These are phyloP conservation scores for Neurospora sp. DNA, from an alignment of 2,329 filamentous ascomycete genomes.

Conservation along the genomic window DNA sequence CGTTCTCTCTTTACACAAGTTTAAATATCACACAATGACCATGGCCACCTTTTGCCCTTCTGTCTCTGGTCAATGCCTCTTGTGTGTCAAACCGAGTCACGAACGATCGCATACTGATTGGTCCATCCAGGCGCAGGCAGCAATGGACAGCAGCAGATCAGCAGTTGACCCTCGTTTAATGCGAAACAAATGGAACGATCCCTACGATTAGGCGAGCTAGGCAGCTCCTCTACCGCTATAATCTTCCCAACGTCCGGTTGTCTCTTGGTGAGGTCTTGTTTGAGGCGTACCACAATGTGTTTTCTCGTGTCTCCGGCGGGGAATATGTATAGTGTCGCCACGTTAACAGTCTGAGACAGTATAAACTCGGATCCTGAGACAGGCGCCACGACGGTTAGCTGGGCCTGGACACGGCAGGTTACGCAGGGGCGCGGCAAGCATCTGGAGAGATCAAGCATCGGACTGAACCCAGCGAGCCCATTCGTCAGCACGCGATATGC, in stretches of 20 bases:
- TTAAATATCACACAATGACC: neutral
- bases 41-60: neutral
- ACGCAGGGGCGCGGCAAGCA: neutral
- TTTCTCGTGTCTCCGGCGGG: no score
- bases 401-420: neutral
- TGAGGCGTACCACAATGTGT: no score
- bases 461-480: neutral
- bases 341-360: no score
- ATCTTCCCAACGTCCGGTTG: no score
- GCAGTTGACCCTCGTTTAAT: neutral
- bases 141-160: neutral
- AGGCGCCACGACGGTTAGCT: neutral
- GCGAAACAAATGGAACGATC: neutral
- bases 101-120: neutral
- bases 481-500: neutral
- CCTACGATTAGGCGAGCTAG: neutral
- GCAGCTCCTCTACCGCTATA: neutral
- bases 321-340: no score
- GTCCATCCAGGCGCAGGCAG: neutral
- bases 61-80: neutral
- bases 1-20: neutral
- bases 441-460: no score
- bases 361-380: neutral
- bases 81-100: neutral
- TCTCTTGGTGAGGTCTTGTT: no score